Percentiles rank a stretch among this genome's conserved stretches.
Conservation (phyloP, 2,329 filamentous ascomycete species). For the Fusarium sp. region DNA sequence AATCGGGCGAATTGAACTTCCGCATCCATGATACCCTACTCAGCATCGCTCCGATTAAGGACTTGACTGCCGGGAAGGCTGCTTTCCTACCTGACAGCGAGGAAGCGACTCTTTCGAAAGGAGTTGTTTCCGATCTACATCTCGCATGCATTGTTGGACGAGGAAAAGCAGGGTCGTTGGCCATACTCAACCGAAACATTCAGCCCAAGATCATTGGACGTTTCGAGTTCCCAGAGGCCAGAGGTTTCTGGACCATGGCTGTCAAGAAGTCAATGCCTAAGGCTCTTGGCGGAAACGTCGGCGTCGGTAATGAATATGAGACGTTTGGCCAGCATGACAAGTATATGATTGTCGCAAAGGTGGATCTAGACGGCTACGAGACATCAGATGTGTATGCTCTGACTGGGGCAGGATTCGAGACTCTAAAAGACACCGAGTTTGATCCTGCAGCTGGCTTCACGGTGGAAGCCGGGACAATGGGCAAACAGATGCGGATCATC, state of each 20-base stretch:
- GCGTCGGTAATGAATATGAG: slow-evolving; percentile 67
- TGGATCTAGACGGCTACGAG: slow-evolving; percentile 75
- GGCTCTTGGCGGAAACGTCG: slow-evolving; percentile 63
- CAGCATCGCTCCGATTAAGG: slow-evolving; percentile 83
- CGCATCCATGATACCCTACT: slow-evolving; percentile 80
- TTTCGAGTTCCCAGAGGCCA: slow-evolving; percentile 78
- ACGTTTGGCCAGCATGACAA: slow-evolving; percentile 75
- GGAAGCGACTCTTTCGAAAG: slow-evolving; percentile 57
- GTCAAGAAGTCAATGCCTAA: slow-evolving; percentile 76
- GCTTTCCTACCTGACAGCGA: slow-evolving; percentile 59
- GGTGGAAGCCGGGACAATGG: slow-evolving; percentile 85
- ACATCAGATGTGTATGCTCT: slow-evolving; percentile 83
- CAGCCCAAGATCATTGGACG: slow-evolving; percentile 78
- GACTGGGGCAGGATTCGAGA: slow-evolving; percentile 79
- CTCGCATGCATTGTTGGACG: slow-evolving; percentile 72
- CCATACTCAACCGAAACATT: slow-evolving; percentile 82
- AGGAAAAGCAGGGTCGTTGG: slow-evolving; percentile 76
- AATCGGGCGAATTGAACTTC: slow-evolving; percentile 77
- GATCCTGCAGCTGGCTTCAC: slow-evolving; percentile 90
- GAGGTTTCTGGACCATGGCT: slow-evolving; percentile 84
- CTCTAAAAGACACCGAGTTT: slow-evolving; percentile 86
- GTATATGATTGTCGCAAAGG: slow-evolving; percentile 86
- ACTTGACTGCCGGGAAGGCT: slow-evolving; percentile 76
- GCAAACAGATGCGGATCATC: slow-evolving; percentile 83
- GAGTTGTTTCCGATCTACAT: slow-evolving; percentile 68